Conservation (phyloP, 2,329 filamentous ascomycete species). For the Lecanicillium sp. region DNA sequence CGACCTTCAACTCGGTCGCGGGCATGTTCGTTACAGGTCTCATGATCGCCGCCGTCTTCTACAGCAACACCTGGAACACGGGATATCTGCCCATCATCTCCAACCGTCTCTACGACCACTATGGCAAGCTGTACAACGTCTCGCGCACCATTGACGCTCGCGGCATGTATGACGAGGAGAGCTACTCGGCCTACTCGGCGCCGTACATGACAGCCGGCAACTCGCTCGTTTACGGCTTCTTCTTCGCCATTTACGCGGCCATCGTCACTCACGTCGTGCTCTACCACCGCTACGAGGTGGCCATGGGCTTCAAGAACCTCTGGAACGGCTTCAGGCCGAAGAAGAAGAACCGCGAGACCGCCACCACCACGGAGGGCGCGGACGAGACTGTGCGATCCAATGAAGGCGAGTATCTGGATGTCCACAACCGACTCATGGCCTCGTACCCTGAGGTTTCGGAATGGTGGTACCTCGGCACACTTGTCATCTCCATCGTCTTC, state of each 20-base stretch:
- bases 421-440: constrained; percentile 29
- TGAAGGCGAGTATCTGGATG: constrained; percentile 33
- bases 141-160: constrained; percentile 43
- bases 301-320: constrained; percentile 21
- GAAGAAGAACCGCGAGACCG: constrained; percentile 15
- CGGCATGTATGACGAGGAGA: constrained; percentile 43
- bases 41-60: constrained; percentile 41
- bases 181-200: constrained; percentile 42
- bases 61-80: constrained; percentile 39
- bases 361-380: constrained; percentile 1
- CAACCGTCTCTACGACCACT: constrained; percentile 52
- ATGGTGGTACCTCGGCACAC: constrained; percentile 35
- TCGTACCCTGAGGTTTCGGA: constrained; percentile 31
- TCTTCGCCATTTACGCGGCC: constrained; percentile 25
- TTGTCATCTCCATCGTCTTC: constrained; percentile 29
- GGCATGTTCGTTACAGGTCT: constrained; percentile 46
- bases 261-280: constrained; percentile 26
- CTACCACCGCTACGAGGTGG: constrained; percentile 26
- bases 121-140: constrained; percentile 44
- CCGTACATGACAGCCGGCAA: constrained; percentile 21
- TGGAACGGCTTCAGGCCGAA: constrained; percentile 21
- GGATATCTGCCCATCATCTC: constrained; percentile 52
- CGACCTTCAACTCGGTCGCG: constrained; percentile 23
- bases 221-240: constrained; percentile 26
- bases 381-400: constrained; percentile 14